Evolutionary conservation across 805 yeast genomes (phyloP).

Genomic region (Candida arabinofermentans): DNA sequence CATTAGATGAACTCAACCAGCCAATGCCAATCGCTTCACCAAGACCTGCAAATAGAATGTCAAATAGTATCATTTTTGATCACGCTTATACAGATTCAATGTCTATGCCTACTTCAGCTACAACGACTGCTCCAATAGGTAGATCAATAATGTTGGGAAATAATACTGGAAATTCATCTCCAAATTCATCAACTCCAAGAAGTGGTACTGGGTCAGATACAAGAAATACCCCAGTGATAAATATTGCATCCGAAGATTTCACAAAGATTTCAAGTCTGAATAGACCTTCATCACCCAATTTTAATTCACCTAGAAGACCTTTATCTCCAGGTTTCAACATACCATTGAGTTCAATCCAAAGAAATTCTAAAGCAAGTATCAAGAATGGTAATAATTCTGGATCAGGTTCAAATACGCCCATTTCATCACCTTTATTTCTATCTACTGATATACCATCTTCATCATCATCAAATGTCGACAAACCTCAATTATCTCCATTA

Average conservation of each 20-base stretch:
- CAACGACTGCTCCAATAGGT: constrained; percentile 1
- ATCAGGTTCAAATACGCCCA: constrained; percentile 39
- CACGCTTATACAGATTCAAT: constrained; percentile 17
- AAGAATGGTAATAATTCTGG: constrained; percentile 12
- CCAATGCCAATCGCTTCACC: constrained; percentile 16
- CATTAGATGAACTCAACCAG: constrained; percentile 3
- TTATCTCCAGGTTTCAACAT: constrained; percentile 51
- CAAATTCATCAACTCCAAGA: constrained; percentile 22
- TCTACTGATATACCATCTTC: constrained; percentile 38
- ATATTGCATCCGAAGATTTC: constrained; percentile 20
- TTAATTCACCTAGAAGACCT: constrained; percentile 52
- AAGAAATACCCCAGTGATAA: constrained; percentile 26
- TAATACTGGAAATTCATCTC: constrained; percentile 15
- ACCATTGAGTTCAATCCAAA: constrained; percentile 60
- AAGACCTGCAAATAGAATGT: constrained; percentile 10
- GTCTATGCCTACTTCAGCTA: constrained; percentile 3
- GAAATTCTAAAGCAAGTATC: constrained; percentile 35
- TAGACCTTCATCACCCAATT: constrained; percentile 15
- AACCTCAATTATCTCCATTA: constrained; percentile 78
- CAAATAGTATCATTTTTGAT: constrained; percentile 20
- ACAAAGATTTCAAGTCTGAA: constrained; percentile 4
- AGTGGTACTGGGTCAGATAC: constrained; percentile 13
- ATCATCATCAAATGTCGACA: constrained; percentile 28
- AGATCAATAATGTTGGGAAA: constrained; percentile 2
- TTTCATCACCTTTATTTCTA: constrained; percentile 53